phyloP scores from a whole-genome alignment of 1,139 yeast genomes.

The Suhomyces bribrorum region DNA sequence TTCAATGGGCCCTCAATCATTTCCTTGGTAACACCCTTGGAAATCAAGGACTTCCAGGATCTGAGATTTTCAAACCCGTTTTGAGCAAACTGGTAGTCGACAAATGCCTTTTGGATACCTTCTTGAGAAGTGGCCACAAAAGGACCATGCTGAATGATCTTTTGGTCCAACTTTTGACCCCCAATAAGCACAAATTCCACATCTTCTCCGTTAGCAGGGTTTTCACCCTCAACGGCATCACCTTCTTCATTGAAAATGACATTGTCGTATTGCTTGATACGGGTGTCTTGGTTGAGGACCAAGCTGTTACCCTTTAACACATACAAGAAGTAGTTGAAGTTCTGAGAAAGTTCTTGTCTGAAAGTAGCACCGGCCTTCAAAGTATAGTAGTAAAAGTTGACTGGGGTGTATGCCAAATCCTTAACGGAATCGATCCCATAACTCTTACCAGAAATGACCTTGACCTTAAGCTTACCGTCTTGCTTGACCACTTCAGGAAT shows the following conservation, averaged over 20 bases:
- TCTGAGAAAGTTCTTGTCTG: conserved; percentile 58
- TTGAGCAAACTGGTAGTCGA: conserved; percentile 64
- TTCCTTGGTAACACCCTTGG: conserved; percentile 55
- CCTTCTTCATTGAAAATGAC: conserved; percentile 72
- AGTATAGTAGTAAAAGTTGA: conserved; percentile 69
- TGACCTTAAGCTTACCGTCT: conserved; percentile 64
- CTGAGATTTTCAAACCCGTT: conserved; percentile 76
- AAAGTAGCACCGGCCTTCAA: conserved; percentile 71
- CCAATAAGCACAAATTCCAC: conserved; percentile 70
- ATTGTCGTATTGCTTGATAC: conserved; percentile 50
- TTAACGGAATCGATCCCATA: conserved; percentile 74
- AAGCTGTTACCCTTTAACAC: conserved; percentile 62
- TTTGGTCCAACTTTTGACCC: conserved; percentile 76
- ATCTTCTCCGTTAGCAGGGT: conserved; percentile 23
- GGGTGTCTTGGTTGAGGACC: conserved; percentile 43
- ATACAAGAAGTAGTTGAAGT: conserved; percentile 75
- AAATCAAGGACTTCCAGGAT: conserved; percentile 69
- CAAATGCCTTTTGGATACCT: conserved; percentile 61
- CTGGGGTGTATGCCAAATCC: conserved; percentile 84
- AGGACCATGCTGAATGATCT: conserved; percentile 86
- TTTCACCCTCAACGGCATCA: conserved; percentile 49
- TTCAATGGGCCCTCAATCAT: conserved; percentile 44
- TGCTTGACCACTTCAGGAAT: conserved; percentile 67
- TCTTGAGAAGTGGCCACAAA: conserved; percentile 69
- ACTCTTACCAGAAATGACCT: conserved; percentile 75